Evolutionary conservation across 768 basidiomycete species (phyloP), one percentile per base, ranked within the genome.

Genomic region (Tricholomella constricta): DNA sequence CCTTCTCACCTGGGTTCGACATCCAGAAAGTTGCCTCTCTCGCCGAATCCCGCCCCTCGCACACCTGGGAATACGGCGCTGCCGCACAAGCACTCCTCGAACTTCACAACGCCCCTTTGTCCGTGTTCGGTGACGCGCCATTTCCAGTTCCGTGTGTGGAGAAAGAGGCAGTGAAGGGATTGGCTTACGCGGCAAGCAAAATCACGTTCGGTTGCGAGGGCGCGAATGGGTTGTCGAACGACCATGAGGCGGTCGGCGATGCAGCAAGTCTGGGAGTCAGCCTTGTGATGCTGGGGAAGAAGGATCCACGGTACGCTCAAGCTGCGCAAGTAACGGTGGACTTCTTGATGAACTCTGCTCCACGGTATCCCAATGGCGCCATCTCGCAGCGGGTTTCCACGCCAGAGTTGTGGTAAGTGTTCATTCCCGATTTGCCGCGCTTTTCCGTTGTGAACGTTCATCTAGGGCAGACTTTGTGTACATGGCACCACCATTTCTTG

Each of bases 401-500:
- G 9, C 57, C 74, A 17, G 77, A 78, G 43, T 63, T 79, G 7
- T 80, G 78, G 78, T 78, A 44, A 54, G 71, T 57, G 6, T 2
- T 15, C 3, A 5, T 14, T 10, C 4, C 15, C 31, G 22, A 9
- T 40, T 19, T 14, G 38, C 8, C 34, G 41, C 11, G 36, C 27
- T 51, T 47, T 8, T 47, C 2, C 42, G 14, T 34, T 29, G 12
- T 14, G 10, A 10, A 46, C 20, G 19, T 20, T 9, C 26, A 12
- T 17, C 15, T 48, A 78, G 78, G 76, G 72, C 77, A 15, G 78
- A 81, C 61, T 81, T 75, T 54, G 62, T 79, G 17, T 81, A 77
- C 62, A 81, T 79, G 79, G 77, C 70, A 2, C 79, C 79, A 8
- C 78, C 79, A 0, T 79, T 79, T 64, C 62, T 81, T 11, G 79